A percentile compares a stretch with the other conserved stretches of the same genome.
phyloP scores from a whole-genome alignment of 2,329 filamentous ascomycete species.

The Aspergillus ochraceus region DNA sequence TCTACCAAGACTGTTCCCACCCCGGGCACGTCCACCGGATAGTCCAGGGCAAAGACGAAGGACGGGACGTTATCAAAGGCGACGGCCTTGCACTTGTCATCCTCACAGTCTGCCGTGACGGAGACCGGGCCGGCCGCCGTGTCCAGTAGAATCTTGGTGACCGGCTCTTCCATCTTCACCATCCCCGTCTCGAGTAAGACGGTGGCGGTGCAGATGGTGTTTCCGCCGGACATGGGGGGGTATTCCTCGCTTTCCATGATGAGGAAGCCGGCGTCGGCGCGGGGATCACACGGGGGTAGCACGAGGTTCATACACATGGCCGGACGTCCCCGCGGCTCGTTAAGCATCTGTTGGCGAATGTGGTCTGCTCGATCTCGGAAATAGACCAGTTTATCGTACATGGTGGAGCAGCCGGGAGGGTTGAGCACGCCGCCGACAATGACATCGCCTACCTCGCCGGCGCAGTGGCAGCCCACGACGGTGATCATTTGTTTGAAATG shows the following conservation, averaged over 20 bases:
- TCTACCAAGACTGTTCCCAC: conserved; percentile 44
- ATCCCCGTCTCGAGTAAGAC: conserved; percentile 51
- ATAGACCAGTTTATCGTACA: conserved; percentile 50
- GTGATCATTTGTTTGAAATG: conserved; percentile 9
- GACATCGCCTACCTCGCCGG: conserved; percentile 48
- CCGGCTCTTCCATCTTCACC: conserved; percentile 45
- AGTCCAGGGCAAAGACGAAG: conserved; percentile 43
- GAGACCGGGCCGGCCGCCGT: conserved; percentile 46
- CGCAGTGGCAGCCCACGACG: conserved; percentile 21
- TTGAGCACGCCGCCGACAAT: conserved; percentile 50
- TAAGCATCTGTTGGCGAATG: conserved; percentile 44
- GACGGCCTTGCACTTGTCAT: conserved; percentile 45
- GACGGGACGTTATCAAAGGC: conserved; percentile 48
- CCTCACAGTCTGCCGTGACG: conserved; percentile 43
- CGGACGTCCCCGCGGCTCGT: conserved; percentile 47
- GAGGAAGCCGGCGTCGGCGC: conserved; percentile 46
- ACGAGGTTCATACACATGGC: conserved; percentile 43
- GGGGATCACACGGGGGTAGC: conserved; percentile 44
- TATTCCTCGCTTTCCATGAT: conserved; percentile 50
- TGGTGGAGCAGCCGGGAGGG: conserved; percentile 36
- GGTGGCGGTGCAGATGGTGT: conserved; percentile 45
- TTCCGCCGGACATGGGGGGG: conserved; percentile 47
- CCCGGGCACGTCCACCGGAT: conserved; percentile 40
- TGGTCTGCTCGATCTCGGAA: conserved; percentile 42
- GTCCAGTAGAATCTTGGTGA: conserved; percentile 43